Conservation (phyloP, 257 asterid species). For the Salvia hispanica region DNA sequence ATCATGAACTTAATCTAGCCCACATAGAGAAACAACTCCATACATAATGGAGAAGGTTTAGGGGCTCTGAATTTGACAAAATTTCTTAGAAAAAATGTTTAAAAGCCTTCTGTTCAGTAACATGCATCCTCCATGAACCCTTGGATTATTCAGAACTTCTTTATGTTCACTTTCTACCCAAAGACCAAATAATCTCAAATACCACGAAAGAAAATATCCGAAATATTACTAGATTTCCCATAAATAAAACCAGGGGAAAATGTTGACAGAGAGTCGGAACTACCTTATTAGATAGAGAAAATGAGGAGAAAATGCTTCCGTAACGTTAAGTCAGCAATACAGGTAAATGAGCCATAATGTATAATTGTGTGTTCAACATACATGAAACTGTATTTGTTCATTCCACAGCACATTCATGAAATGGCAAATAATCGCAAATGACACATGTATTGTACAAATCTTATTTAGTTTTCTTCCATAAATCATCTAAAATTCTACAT, state of each 20-base stretch:
- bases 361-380: not conserved
- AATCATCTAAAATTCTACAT: not conserved
- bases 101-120: conserved; percentile 5
- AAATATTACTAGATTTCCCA: not conserved
- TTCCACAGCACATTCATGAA: conserved; percentile 15
- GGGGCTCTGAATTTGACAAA: conserved; percentile 2
- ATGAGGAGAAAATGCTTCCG: not conserved
- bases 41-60: conserved; percentile 17
- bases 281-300: conserved; percentile 2
- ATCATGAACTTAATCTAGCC: conserved; percentile 17
- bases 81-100: conserved; percentile 8
- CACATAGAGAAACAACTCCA: conserved; percentile 23
- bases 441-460: not conserved
- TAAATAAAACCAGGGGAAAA: not conserved
- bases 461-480: not conserved
- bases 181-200: not conserved
- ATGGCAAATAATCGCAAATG: not conserved
- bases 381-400: not conserved
- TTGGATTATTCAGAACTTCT: not conserved
- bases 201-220: not conserved
- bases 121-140: conserved; percentile 16
- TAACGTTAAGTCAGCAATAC: conserved; percentile 10
- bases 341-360: not conserved
- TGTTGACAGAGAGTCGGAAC: not conserved
- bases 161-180: conserved; percentile 4